These are phyloP conservation scores for Trichoderma erinaceum DNA, from an alignment of 495 filamentous ascomycete species.

Conservation along the genomic window DNA sequence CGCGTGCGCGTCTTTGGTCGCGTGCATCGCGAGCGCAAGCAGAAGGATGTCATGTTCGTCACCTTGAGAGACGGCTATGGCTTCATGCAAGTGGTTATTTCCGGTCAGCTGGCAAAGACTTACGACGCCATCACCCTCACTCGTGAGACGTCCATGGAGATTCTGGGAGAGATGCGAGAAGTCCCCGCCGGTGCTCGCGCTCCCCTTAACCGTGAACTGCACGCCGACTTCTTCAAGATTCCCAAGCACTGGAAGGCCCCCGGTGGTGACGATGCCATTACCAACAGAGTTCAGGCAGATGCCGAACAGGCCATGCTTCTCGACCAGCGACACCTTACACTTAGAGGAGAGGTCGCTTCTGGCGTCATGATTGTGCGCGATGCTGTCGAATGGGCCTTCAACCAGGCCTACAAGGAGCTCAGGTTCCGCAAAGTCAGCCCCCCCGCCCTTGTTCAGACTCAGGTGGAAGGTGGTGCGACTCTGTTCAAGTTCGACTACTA, in stretches of 20 bases:
- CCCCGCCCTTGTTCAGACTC: constrained; percentile 96
- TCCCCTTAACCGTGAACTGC: constrained; percentile 82
- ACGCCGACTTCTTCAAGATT: constrained; percentile 89
- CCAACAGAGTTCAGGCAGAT: constrained; percentile 71
- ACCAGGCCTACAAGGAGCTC: constrained; percentile 70
- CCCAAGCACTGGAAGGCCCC: constrained; percentile 63
- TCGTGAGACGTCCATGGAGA: constrained; percentile 78
- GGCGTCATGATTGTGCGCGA: constrained; percentile 89
- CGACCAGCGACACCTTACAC: constrained; percentile 84
- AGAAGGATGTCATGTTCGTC: constrained; percentile 86
- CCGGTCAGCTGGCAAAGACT: constrained; percentile 78
- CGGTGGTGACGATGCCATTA: constrained; percentile 87
- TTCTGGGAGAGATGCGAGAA: constrained; percentile 83
- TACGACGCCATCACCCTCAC: constrained; percentile 88
- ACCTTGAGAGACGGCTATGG: constrained; percentile 86
- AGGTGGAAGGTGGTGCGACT: constrained; percentile 93
- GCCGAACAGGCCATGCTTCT: constrained; percentile 68
- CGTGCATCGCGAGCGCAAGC: constrained; percentile 74
- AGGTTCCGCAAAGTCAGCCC: constrained; percentile 81
- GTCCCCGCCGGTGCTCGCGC: constrained; percentile 75
- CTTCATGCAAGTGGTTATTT: constrained; percentile 80
- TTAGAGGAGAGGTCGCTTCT: constrained; percentile 82
- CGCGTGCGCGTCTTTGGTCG: constrained; percentile 79
- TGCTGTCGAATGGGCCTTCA: constrained; percentile 76
- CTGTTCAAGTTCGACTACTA: constrained; percentile 96